These are phyloP conservation scores for Crithidia brevicula DNA, from an alignment of 208 protist genomes.

Conservation along the genomic window DNA sequence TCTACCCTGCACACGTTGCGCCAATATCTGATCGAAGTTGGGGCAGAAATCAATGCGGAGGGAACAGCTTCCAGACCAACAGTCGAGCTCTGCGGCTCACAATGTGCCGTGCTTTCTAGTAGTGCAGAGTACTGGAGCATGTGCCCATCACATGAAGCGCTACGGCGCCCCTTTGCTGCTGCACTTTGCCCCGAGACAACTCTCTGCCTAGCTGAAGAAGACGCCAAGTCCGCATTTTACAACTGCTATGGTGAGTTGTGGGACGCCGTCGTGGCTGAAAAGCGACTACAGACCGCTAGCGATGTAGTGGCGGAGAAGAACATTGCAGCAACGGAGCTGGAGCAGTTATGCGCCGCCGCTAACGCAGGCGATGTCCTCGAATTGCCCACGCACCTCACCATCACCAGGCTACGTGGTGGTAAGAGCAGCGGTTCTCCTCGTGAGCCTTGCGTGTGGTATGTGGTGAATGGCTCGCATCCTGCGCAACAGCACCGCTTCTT, in stretches of 20 bases:
- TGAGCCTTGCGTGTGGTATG: conserved; percentile 31
- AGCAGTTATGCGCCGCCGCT: conserved; percentile 30
- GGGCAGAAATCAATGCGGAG: conserved; percentile 55
- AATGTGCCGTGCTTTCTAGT: conserved; percentile 75
- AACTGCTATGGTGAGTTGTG: conserved; percentile 62
- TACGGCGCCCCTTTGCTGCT: conserved; percentile 15
- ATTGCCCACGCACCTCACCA: conserved; percentile 22
- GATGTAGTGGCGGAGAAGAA: conserved; percentile 46
- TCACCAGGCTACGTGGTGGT: background rate
- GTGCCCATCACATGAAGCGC: conserved; percentile 34
- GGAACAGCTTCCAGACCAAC: conserved; percentile 35
- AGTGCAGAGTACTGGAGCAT: conserved; percentile 46
- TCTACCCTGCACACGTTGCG: background rate
- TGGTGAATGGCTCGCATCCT: conserved; percentile 84
- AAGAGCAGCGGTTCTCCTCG: background rate
- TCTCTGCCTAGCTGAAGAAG: conserved; percentile 21
- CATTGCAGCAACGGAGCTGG: conserved; percentile 38
- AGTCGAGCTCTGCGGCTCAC: conserved; percentile 38
- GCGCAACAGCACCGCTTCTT: conserved; percentile 44
- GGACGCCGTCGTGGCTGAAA: conserved; percentile 60
- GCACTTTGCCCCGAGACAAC: background rate
- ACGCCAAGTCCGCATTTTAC: conserved; percentile 63
- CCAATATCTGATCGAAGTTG: conserved; percentile 10
- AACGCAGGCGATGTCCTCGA: conserved; percentile 13
- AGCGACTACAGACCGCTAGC: conserved; percentile 59